phyloP scores from a whole-genome alignment of 1,284 basidiomycete genomes.

The Microbotryomycetes sp. region DNA sequence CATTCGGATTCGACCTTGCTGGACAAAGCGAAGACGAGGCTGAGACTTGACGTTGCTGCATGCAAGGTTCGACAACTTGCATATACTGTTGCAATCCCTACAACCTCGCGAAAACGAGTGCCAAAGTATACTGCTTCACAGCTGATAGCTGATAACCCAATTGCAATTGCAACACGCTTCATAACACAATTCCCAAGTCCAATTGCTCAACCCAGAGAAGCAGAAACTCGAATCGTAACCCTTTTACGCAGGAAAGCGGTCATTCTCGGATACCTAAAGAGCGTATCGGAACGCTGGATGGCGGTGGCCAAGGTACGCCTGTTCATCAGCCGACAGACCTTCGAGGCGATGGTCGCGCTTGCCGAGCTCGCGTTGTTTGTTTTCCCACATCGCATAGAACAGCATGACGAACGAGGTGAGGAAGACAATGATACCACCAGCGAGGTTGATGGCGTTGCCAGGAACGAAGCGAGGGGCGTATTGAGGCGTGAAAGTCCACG shows the following conservation, averaged over 20 bases:
- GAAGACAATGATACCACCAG: not conserved
- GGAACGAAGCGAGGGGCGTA: constrained; percentile 7
- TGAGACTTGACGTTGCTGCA: too few relatives aligned
- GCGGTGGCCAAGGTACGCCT: constrained; percentile 21
- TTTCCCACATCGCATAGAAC: constrained; percentile 31
- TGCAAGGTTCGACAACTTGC: too few relatives aligned
- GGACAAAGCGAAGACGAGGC: not conserved
- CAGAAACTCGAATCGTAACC: too few relatives aligned
- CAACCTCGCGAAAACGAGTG: too few relatives aligned
- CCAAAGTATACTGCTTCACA: too few relatives aligned
- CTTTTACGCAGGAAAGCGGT: too few relatives aligned
- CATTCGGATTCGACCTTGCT: constrained; percentile 13
- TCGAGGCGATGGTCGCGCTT: constrained; percentile 32
- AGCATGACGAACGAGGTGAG: constrained; percentile 12
- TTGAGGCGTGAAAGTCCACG: constrained; percentile 35
- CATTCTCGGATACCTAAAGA: not conserved
- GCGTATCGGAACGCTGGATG: constrained; percentile 32
- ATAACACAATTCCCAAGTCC: too few relatives aligned
- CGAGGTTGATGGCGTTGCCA: constrained; percentile 30
- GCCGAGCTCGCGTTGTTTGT: constrained; percentile 30
- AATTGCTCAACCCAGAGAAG: too few relatives aligned
- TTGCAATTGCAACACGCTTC: too few relatives aligned
- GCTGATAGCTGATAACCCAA: too few relatives aligned
- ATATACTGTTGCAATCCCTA: too few relatives aligned
- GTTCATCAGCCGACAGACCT: constrained; percentile 25